These are phyloP conservation scores for Phaeodactylum tricornutum DNA, from an alignment of 108 stramenopile species.

Conservation along the genomic window DNA sequence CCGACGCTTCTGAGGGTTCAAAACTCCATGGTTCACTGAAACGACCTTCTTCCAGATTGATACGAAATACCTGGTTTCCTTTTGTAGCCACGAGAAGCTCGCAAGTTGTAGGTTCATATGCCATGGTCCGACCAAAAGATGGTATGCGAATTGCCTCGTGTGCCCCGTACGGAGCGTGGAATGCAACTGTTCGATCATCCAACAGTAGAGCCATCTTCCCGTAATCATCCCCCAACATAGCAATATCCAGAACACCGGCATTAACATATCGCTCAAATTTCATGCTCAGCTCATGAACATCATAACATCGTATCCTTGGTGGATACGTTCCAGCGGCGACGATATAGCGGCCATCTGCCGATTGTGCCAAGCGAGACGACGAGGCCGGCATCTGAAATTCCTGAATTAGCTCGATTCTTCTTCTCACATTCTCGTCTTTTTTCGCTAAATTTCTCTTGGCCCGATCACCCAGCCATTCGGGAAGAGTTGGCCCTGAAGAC, in stretches of 20 bases:
- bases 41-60: slow-evolving; percentile 94
- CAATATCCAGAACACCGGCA: slow-evolving; percentile 85
- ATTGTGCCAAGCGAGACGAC: slow-evolving; percentile 67
- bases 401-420: slow-evolving; percentile 95
- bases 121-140: slow-evolving; percentile 90
- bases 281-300: slow-evolving; percentile 89
- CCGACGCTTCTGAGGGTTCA: slow-evolving; percentile 28
- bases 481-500: slow-evolving; percentile 80
- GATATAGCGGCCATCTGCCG: slow-evolving; percentile 83
- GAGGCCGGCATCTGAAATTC: slow-evolving; percentile 95
- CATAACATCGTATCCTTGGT: slow-evolving; percentile 92
- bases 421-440: slow-evolving; percentile 80
- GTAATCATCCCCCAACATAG: slow-evolving; percentile 83
- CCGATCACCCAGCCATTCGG: slow-evolving; percentile 95
- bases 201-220: slow-evolving; percentile 91
- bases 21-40: slow-evolving; percentile 80
- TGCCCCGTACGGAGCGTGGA: slow-evolving; percentile 96
- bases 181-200: slow-evolving; percentile 86
- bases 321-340: slow-evolving; percentile 92
- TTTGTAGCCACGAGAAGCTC: slow-evolving; percentile 85
- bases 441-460: slow-evolving; percentile 85
- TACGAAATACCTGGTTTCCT: slow-evolving; percentile 77
- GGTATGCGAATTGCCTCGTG: slow-evolving; percentile 91
- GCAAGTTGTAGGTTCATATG: slow-evolving; percentile 84
- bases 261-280: slow-evolving; percentile 98